Percentiles rank a stretch among this genome's conserved stretches.
phyloP scores from a whole-genome alignment of 768 basidiomycete genomes.

The Cystobasidium ongulense region DNA sequence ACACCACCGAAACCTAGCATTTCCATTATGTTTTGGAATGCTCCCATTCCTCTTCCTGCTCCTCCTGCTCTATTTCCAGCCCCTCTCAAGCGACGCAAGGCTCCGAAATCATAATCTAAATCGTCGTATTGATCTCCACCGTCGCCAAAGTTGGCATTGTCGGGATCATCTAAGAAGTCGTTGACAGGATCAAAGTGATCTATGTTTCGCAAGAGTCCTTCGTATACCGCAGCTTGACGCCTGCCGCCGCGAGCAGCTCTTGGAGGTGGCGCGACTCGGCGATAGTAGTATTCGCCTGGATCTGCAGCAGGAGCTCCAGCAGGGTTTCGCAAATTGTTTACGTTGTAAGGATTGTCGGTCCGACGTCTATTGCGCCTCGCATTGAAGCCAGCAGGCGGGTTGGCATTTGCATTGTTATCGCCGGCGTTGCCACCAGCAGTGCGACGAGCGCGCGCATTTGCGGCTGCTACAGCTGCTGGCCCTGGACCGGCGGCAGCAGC shows the following conservation, averaged over 20 bases:
- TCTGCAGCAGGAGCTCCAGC: not conserved
- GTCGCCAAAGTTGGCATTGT: too few relatives aligned
- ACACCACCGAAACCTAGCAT: constrained; percentile 7
- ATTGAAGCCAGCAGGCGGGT: constrained; percentile 1
- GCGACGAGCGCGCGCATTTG: not conserved
- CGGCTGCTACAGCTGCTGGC: constrained; percentile 1
- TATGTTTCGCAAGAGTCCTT: not conserved
- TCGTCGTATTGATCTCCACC: not conserved
- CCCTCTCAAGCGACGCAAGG: not conserved
- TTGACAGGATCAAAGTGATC: too few relatives aligned
- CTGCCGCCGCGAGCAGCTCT: not conserved
- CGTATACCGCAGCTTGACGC: not conserved
- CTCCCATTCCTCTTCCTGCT: not conserved
- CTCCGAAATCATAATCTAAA: not conserved
- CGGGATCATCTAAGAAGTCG: too few relatives aligned
- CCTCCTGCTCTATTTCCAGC: not conserved
- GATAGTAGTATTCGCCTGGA: not conserved
- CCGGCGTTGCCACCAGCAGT: not conserved
- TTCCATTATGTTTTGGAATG: not conserved
- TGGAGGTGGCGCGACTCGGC: not conserved
- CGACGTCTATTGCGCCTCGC: not conserved
- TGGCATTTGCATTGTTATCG: not conserved
- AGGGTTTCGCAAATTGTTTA: not conserved
- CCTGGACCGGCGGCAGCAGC: not conserved
- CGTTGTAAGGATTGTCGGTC: not conserved